Conservation (phyloP, 495 filamentous ascomycete genomes). For the Penicillium paradoxum region DNA sequence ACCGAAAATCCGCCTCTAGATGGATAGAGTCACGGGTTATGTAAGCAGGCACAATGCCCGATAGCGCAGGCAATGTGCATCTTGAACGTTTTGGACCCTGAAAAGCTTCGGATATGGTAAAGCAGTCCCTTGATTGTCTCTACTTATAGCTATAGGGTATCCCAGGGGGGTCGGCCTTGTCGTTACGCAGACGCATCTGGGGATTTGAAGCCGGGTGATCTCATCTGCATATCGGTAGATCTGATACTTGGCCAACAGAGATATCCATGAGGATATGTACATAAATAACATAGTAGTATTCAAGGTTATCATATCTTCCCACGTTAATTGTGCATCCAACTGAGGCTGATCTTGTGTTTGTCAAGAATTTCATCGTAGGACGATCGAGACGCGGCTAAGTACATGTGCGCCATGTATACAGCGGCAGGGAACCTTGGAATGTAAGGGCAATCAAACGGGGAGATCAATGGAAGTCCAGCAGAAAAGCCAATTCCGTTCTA, state of each 20-base stretch:
- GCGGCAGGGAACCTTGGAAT: neutral
- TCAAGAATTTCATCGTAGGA: neutral
- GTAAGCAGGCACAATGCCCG: slow-evolving; percentile 15
- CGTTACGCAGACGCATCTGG: neutral
- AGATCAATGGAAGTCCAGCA: neutral
- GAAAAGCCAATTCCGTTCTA: neutral
- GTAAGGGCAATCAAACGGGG: slow-evolving; percentile 2
- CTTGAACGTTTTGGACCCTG: no score
- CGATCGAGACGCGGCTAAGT: neutral
- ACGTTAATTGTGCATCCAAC: neutral
- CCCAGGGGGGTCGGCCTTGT: neutral
- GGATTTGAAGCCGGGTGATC: neutral
- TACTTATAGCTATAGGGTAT: neutral
- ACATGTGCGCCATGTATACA: neutral
- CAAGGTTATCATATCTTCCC: neutral
- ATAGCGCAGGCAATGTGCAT: neutral
- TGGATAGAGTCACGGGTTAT: slow-evolving; percentile 16
- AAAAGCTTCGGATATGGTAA: no score
- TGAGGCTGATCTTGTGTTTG: neutral
- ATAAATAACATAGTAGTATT: no score
- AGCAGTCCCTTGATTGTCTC: no score
- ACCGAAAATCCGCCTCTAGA: slow-evolving; percentile 19
- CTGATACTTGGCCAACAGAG: no score
- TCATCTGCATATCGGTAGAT: neutral
- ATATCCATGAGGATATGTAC: no score